Conservation (phyloP, 2,329 filamentous ascomycete species). For the Epichloe coenophiala region DNA sequence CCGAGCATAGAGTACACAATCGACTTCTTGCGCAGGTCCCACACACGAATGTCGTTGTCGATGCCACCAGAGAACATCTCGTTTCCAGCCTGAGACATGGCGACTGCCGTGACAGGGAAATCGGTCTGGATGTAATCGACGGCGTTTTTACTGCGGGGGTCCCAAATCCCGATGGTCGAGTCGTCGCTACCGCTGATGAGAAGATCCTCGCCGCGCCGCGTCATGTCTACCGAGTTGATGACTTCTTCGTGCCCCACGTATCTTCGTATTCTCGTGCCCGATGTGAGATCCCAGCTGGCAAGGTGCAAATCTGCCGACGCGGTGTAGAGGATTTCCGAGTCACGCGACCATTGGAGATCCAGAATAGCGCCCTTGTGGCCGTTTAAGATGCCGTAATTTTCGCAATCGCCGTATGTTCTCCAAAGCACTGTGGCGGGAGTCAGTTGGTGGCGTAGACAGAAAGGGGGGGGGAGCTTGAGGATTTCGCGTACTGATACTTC, state of each 20-base stretch:
- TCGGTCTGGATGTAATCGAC: conserved; percentile 81
- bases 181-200: conserved; percentile 89
- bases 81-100: conserved; percentile 85
- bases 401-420: conserved; percentile 83
- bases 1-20: conserved; percentile 79
- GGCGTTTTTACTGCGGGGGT: conserved; percentile 79
- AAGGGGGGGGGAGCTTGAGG: too few species aligned
- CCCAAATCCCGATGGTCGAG: conserved; percentile 89
- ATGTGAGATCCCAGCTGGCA: conserved; percentile 89
- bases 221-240: conserved; percentile 85
- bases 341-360: conserved; percentile 92
- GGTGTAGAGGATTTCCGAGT: conserved; percentile 80
- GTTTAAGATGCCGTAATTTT: conserved; percentile 80
- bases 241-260: conserved; percentile 91
- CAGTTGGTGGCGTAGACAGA: not conserved
- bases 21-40: conserved; percentile 87
- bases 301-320: conserved; percentile 88
- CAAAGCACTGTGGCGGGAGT: conserved; percentile 55
- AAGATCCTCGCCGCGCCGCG: conserved; percentile 78
- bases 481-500: conserved; percentile 57
- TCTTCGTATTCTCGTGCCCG: conserved; percentile 78
- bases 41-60: conserved; percentile 94
- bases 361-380: conserved; percentile 86
- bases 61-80: conserved; percentile 92
- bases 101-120: conserved; percentile 83